phyloP scores from a whole-genome alignment of 306 rosid species.

The Phaseolus lunatus region DNA sequence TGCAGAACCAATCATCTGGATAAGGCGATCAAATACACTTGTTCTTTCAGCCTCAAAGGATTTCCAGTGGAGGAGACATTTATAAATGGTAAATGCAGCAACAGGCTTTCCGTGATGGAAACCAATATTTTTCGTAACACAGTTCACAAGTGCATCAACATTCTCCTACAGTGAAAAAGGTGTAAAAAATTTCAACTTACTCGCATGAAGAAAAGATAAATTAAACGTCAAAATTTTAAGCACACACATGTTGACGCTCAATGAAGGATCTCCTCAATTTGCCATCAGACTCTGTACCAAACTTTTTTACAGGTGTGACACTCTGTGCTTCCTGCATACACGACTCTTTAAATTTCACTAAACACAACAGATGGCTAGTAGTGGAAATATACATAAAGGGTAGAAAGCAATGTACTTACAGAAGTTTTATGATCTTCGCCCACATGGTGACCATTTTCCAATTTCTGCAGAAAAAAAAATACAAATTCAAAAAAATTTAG shows the following conservation, averaged over 20 bases:
- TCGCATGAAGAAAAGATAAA: conserved; percentile 30
- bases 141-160: conserved; percentile 90
- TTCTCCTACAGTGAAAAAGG: conserved; percentile 70
- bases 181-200: conserved; percentile 32
- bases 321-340: conserved; percentile 67
- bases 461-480: conserved; percentile 59
- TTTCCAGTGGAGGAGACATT: conserved; percentile 98
- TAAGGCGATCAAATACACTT: conserved; percentile 98
- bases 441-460: conserved; percentile 85
- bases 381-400: not conserved
- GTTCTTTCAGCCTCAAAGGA: conserved; percentile 99
- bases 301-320: conserved; percentile 77
- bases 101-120: conserved; percentile 94
- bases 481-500: conserved; percentile 28
- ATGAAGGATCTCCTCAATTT: conserved; percentile 83
- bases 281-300: conserved; percentile 88
- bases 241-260: conserved; percentile 94
- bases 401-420: conserved; percentile 56
- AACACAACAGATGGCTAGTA: conserved; percentile 29
- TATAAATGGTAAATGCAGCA: conserved; percentile 97
- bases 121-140: conserved; percentile 85
- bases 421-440: conserved; percentile 64
- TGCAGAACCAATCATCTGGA: conserved; percentile 98
- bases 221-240: conserved; percentile 40
- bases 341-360: conserved; percentile 34